These are phyloP conservation scores for Anthoceros angustus DNA, from an alignment of 225 moss, liverwort and hornwort genomes.

Conservation along the genomic window DNA sequence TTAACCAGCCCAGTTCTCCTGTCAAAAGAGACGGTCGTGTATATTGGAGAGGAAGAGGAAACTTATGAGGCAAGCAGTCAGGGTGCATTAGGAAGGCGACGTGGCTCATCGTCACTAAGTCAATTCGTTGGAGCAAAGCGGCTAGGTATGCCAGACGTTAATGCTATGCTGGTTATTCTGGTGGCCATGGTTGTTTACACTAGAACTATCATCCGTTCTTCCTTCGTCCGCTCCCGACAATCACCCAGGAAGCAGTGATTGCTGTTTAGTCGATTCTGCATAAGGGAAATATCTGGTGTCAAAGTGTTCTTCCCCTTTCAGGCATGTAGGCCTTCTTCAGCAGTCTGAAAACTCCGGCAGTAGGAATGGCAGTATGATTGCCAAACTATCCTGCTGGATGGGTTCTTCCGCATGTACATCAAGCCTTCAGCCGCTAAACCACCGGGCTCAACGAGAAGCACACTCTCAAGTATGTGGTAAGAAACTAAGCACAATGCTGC, in stretches of 20 bases:
- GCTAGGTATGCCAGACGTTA: conserved; percentile 45
- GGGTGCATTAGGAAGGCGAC: conserved; percentile 16
- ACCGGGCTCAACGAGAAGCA: too few relatives aligned
- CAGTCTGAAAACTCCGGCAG: too few relatives aligned
- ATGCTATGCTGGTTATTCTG: conserved; percentile 47
- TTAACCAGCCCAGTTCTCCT: conserved; percentile 11
- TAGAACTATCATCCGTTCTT: conserved; percentile 45
- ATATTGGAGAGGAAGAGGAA: conserved; percentile 15
- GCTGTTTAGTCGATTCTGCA: background rate
- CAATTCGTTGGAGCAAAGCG: conserved; percentile 25
- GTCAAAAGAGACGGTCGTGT: conserved; percentile 30
- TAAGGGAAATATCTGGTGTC: background rate
- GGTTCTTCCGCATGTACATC: too few relatives aligned
- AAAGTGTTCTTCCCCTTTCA: background rate
- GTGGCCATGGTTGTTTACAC: conserved; percentile 74
- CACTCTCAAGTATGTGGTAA: too few relatives aligned
- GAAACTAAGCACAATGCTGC: too few relatives aligned
- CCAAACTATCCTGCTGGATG: too few relatives aligned
- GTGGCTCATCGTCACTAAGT: conserved; percentile 11
- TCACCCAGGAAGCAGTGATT: conserved; percentile 25
- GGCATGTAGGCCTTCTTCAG: too few relatives aligned
- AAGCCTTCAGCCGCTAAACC: too few relatives aligned
- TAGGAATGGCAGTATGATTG: too few relatives aligned
- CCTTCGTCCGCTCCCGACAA: conserved; percentile 37
- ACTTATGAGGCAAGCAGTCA: conserved; percentile 11